Percentiles rank a stretch among this genome's conserved stretches.
Conservation (phyloP, 768 basidiomycete genomes). For the Agrocybe chaxingu region DNA sequence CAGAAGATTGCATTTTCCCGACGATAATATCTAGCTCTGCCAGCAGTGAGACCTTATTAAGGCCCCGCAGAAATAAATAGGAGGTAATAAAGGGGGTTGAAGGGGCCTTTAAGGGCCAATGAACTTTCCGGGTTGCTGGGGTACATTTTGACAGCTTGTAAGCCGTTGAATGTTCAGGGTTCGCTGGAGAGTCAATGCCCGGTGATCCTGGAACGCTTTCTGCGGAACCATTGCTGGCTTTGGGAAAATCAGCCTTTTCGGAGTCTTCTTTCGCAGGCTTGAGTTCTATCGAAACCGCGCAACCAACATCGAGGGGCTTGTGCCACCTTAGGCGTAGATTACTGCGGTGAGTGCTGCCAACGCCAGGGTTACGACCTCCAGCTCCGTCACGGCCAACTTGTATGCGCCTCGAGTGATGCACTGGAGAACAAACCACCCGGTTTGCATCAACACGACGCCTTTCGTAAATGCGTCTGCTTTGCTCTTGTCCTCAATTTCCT, state of each 20-base stretch:
- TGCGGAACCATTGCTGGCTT: not conserved
- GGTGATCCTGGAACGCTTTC: not conserved
- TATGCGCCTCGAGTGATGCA: slow-evolving; percentile 18
- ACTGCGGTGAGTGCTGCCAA: slow-evolving; percentile 21
- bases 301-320: slow-evolving; percentile 27
- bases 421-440: slow-evolving; percentile 28
- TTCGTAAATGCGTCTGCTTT: slow-evolving; percentile 25
- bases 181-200: too few species aligned
- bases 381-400: slow-evolving; percentile 22
- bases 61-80: too few species aligned
- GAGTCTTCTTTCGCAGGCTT: not conserved
- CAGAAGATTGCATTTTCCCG: too few species aligned
- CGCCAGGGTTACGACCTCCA: slow-evolving; percentile 29
- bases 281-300: slow-evolving; percentile 8
- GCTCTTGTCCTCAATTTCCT: slow-evolving; percentile 23
- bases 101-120: too few species aligned
- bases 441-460: slow-evolving; percentile 21
- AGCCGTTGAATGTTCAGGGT: too few species aligned
- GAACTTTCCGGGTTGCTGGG: too few species aligned
- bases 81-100: too few species aligned
- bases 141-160: too few species aligned
- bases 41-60: too few species aligned
- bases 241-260: not conserved
- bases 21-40: too few species aligned
- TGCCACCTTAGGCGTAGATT: slow-evolving; percentile 34